phyloP scores from a whole-genome alignment of 2,329 filamentous ascomycete species.

The Pestalotiopsis sp. region DNA sequence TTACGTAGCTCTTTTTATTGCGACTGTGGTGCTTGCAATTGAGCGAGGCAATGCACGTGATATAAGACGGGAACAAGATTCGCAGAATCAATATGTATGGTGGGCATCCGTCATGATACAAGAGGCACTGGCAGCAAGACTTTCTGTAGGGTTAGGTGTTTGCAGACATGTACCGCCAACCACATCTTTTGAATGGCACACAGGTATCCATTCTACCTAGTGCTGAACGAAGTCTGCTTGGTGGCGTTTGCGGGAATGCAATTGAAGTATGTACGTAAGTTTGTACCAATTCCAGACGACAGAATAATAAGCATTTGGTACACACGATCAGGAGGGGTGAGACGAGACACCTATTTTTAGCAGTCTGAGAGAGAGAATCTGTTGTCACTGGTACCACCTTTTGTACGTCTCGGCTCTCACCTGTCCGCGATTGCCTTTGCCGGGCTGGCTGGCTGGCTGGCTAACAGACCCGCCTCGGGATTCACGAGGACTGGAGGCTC shows the following conservation, averaged over 20 bases:
- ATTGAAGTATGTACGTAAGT: background rate
- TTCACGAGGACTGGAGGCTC: too few relatives aligned
- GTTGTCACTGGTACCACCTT: too few relatives aligned
- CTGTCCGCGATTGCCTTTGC: background rate
- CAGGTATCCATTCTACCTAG: too few relatives aligned
- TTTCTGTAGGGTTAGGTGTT: background rate
- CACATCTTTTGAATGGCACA: background rate
- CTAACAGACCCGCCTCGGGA: too few relatives aligned
- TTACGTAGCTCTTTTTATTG: background rate
- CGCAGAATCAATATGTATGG: background rate
- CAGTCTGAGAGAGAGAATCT: background rate
- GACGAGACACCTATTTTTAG: background rate
- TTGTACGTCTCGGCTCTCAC: background rate
- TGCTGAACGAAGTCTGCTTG: background rate
- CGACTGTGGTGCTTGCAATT: background rate
- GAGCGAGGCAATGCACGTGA: background rate
- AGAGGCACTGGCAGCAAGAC: background rate
- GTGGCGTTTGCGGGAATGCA: background rate
- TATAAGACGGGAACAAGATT: background rate
- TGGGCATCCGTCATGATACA: background rate
- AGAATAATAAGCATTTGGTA: background rate
- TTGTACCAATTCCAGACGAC: background rate
- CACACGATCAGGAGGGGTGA: background rate
- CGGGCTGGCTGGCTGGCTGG: background rate
- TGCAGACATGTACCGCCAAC: background rate